These are phyloP conservation scores for Termitomyces sp. DNA, from an alignment of 768 basidiomycete genomes.

Conservation along the genomic window DNA sequence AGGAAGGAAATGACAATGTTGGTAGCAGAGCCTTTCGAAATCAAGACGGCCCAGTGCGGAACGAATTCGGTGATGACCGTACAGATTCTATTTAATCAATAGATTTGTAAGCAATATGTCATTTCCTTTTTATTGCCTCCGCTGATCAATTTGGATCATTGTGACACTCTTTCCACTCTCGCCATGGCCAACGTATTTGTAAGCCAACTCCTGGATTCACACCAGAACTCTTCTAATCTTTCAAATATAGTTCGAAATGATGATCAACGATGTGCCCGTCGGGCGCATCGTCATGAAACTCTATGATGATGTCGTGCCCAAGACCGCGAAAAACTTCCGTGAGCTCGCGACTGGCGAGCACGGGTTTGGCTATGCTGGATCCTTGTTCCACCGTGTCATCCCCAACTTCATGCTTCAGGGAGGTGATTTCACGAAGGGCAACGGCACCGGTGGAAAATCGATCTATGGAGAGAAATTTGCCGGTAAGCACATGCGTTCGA, in stretches of 20 bases:
- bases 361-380: conserved; percentile 69
- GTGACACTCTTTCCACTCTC: background rate
- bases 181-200: conserved; percentile 1
- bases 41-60: background rate
- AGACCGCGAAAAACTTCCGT: conserved; percentile 80
- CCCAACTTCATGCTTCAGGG: conserved; percentile 86
- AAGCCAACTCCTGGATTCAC: background rate
- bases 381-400: conserved; percentile 77
- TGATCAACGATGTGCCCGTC: conserved; percentile 29
- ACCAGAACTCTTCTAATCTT: background rate
- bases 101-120: background rate
- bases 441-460: conserved; percentile 81
- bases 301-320: conserved; percentile 73
- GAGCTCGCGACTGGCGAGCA: conserved; percentile 75
- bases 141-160: background rate
- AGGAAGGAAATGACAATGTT: too few relatives aligned
- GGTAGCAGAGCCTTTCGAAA: too few relatives aligned
- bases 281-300: conserved; percentile 82
- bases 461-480: conserved; percentile 68
- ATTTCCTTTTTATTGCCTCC: conserved; percentile 1
- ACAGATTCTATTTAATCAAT: background rate
- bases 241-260: conserved; percentile 58
- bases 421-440: conserved; percentile 69
- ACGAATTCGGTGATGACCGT: background rate
- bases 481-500: conserved; percentile 32